phyloP scores from a whole-genome alignment of 139 green algal genomes.

The Haematococcus lacustris region DNA sequence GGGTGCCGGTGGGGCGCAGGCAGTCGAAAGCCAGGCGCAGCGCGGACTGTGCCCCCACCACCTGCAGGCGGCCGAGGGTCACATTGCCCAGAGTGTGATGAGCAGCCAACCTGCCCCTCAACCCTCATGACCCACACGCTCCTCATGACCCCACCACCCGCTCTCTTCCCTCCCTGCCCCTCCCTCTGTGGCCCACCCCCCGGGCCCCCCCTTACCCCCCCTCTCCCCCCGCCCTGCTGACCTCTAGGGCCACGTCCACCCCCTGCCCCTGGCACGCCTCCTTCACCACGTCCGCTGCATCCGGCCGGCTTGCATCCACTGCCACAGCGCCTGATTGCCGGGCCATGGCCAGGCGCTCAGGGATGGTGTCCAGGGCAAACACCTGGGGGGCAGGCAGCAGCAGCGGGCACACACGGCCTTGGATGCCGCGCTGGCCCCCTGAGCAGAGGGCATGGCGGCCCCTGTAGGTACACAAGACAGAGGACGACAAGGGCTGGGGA shows the following conservation, averaged over 20 bases:
- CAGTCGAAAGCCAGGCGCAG: constrained; percentile 25
- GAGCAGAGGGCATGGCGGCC: too few relatives aligned
- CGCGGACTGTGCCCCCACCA: constrained; percentile 29
- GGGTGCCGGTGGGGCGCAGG: constrained; percentile 5
- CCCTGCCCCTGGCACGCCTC: constrained; percentile 39
- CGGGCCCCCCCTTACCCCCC: too few relatives aligned
- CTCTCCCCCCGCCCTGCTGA: constrained; percentile 3
- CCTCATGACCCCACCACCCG: background rate
- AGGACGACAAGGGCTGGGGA: too few relatives aligned
- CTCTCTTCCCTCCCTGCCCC: background rate
- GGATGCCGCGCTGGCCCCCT: too few relatives aligned
- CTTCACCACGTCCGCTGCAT: constrained; percentile 14
- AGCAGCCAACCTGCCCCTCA: background rate
- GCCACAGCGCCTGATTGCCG: constrained; percentile 31
- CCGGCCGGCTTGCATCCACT: constrained; percentile 9
- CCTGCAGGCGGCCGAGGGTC: constrained; percentile 25
- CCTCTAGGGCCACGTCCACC: constrained; percentile 54
- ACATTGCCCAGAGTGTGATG: too few relatives aligned
- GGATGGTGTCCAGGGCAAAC: constrained; percentile 52
- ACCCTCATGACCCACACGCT: background rate
- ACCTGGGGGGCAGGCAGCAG: constrained; percentile 15
- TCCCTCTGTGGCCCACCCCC: background rate
- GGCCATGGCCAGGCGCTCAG: constrained; percentile 47
- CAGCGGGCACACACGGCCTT: too few relatives aligned
- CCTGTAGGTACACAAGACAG: too few relatives aligned